These are phyloP conservation scores for Diaporthe sp. DNA, from an alignment of 2,329 filamentous ascomycete genomes.

Conservation along the genomic window DNA sequence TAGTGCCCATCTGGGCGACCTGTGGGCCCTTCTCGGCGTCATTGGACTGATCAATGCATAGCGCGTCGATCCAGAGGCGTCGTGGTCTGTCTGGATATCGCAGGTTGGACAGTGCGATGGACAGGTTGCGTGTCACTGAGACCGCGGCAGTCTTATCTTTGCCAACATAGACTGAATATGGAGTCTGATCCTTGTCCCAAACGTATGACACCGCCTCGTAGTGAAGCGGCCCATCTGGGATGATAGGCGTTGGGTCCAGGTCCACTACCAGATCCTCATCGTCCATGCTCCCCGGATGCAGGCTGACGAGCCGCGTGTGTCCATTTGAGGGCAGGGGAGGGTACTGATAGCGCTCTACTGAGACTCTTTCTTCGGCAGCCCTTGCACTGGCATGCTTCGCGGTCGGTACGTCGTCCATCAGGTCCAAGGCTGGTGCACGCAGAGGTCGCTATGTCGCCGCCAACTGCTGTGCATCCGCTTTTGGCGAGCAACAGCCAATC, in stretches of 20 bases:
- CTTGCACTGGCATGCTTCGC: background rate
- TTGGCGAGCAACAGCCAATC: background rate
- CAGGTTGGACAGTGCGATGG: background rate
- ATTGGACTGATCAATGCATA: constrained; percentile 36
- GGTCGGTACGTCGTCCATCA: background rate
- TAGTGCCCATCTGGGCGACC: constrained; percentile 24
- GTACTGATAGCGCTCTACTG: background rate
- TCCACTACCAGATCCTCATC: constrained; percentile 6
- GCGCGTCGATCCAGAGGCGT: constrained; percentile 32
- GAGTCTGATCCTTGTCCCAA: background rate
- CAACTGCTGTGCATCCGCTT: background rate
- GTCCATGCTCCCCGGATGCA: background rate
- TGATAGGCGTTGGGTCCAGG: background rate
- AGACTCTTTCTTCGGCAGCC: background rate
- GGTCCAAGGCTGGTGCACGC: background rate
- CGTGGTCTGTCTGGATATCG: constrained; percentile 4
- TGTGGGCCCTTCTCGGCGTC: constrained; percentile 28
- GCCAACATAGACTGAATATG: background rate
- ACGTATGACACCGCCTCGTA: background rate
- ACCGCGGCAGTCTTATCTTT: constrained; percentile 3
- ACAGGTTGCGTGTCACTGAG: constrained; percentile 27
- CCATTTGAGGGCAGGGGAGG: background rate
- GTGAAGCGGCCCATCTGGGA: background rate
- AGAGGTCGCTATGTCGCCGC: background rate
- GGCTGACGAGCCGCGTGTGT: background rate